Conservation (phyloP, 139 green algal species). For the Picochlorum sp. region DNA sequence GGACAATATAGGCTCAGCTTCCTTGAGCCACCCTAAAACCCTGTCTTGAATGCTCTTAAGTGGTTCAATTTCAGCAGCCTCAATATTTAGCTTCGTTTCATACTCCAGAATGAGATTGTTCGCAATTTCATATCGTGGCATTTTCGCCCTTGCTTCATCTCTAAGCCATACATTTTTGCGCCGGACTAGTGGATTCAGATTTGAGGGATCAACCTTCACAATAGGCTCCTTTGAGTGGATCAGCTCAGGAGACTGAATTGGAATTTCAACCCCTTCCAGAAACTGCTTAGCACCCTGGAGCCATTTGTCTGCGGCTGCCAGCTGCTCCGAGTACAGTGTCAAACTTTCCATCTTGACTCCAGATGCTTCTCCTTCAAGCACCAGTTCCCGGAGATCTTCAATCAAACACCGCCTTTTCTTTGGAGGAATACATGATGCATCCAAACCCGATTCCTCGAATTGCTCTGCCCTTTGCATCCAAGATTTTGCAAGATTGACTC, state of each 20-base stretch:
- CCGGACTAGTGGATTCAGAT: neutral
- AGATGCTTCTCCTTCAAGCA: slow-evolving; percentile 1
- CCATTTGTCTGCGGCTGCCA: slow-evolving; percentile 14
- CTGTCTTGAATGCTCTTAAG: slow-evolving; percentile 1
- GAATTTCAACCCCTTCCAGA: neutral
- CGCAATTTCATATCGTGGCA: neutral
- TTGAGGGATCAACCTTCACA: neutral
- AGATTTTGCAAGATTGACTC: slow-evolving; percentile 6
- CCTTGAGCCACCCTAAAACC: slow-evolving; percentile 16
- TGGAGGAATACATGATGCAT: too few species aligned
- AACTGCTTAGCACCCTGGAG: neutral
- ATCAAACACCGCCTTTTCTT: too few species aligned
- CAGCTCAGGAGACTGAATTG: neutral
- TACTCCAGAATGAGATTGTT: slow-evolving; percentile 14
- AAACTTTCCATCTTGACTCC: slow-evolving; percentile 25
- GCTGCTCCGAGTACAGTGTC: neutral
- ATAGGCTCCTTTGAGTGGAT: neutral
- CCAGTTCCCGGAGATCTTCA: slow-evolving; percentile 18
- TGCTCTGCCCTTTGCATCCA: slow-evolving; percentile 11
- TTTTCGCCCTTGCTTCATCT: neutral
- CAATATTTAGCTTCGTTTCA: neutral
- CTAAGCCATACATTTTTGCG: neutral
- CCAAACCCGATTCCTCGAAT: too few species aligned
- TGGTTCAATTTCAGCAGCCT: slow-evolving; percentile 1
- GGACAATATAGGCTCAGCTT: slow-evolving; percentile 9